Percentiles rank a stretch among this genome's conserved stretches.
Conservation (phyloP, 192 early-diverging fungal genomes). For the Dissophora ornata region DNA sequence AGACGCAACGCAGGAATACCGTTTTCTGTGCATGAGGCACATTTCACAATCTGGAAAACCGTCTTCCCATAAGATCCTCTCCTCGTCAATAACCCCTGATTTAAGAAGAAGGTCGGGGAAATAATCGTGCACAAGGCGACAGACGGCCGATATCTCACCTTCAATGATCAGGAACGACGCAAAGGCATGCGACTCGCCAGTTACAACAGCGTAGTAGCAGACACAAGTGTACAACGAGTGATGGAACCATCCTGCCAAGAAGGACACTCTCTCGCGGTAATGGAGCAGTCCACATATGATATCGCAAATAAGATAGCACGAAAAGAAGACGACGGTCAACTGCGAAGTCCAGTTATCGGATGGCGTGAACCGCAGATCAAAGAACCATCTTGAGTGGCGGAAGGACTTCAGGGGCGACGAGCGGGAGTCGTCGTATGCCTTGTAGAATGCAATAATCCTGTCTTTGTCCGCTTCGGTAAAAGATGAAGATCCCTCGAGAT, state of each 20-base stretch:
- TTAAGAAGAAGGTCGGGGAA: background rate
- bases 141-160: too few relatives aligned
- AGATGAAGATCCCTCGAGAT: too few relatives aligned
- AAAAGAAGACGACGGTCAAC: constrained; percentile 12
- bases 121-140: too few relatives aligned
- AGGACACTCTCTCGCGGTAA: constrained; percentile 21
- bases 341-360: background rate
- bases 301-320: constrained; percentile 21
- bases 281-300: constrained; percentile 5
- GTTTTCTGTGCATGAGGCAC: too few relatives aligned
- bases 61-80: too few relatives aligned
- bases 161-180: constrained; percentile 26
- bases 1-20: too few relatives aligned
- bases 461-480: background rate
- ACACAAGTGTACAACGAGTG: constrained; percentile 19
- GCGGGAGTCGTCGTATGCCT: constrained; percentile 6
- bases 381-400: constrained; percentile 9
- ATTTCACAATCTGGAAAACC: too few relatives aligned
- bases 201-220: constrained; percentile 12
- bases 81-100: too few relatives aligned
- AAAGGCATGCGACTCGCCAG: background rate
- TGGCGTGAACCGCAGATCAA: constrained; percentile 22
- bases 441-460: constrained; percentile 1
- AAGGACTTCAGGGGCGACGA: background rate
- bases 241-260: constrained; percentile 37